Percentiles rank a stretch among this genome's conserved stretches.
Evolutionary conservation across 2,329 filamentous ascomycete genomes (phyloP).

Genomic region (Blastomyces emzantsi): DNA sequence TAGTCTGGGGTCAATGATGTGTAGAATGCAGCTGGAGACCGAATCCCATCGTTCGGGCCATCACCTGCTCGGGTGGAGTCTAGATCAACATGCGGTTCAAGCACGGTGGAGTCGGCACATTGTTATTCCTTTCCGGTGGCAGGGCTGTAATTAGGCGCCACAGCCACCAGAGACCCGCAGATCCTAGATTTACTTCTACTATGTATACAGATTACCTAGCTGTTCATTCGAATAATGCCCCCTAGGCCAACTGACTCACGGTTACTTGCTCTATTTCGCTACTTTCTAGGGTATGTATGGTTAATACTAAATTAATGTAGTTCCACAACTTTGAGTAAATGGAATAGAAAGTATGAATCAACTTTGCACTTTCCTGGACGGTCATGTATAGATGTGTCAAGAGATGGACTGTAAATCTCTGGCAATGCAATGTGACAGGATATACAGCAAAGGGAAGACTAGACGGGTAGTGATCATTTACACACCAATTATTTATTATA

Average conservation of each 20-base stretch:
- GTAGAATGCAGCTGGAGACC: background rate
- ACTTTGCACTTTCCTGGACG: background rate
- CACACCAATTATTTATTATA: background rate
- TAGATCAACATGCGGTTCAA: slow-evolving; percentile 5
- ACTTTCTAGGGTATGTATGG: no score
- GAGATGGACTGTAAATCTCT: background rate
- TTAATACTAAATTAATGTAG: no score
- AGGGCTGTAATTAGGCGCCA: background rate
- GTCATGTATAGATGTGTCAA: background rate
- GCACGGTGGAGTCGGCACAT: background rate
- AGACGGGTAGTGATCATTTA: no score
- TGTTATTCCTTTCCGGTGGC: background rate
- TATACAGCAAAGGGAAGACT: no score
- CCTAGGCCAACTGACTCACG: no score
- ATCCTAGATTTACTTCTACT: background rate
- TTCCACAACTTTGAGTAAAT: background rate
- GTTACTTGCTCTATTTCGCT: no score
- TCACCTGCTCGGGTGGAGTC: slow-evolving; percentile 1
- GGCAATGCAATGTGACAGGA: no score
- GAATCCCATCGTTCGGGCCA: background rate
- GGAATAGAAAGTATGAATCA: background rate
- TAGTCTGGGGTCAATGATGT: background rate
- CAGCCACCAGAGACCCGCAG: background rate
- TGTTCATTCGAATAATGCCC: no score
- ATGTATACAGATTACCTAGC: no score